Base-by-base conservation (phyloP, 129 eudicot species). In the Lonicera japonica region DNA sequence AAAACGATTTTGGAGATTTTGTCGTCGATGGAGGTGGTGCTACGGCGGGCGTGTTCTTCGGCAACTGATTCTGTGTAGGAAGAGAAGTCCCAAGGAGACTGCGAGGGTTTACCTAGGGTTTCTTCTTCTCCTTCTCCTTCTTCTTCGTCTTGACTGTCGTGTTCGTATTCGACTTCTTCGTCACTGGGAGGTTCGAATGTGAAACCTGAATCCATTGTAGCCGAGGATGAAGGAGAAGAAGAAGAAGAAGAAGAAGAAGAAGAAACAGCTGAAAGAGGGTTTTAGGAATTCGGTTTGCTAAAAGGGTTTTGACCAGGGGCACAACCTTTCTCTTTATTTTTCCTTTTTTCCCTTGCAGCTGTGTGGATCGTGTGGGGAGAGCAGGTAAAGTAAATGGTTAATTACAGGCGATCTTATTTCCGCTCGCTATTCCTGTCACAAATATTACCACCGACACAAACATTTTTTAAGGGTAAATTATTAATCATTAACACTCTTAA, bases 31-130 rank as follows among this genome's bases (percentile, higher is more conserved):
- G 98, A 92, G 54, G 98, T 92, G 25, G 98, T 92, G 58, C 86
- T 85, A 5, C 96, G 72, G 34, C 95, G 88, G 56, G 83, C 74
- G 50, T 92, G 98, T 39, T 92, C 98, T 0, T 87, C 96, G 38
- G 91, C 89, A 34, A 76, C 95, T 8, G 98, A 85, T 53, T 84
- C 94, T 0, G 95, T 76, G 70, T 79, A 91, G 0, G 96, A 59
- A 11, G 96, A 84, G 67, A 91, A 91, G 62, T 91, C 98, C 98
- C 98, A 91, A 9, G 98, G 96, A 17, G 98, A 82, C 39, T 82
- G 88, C n/a, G 87, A 13, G 41, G 79, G 76, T 14, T 53, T 70
- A 20, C 20, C 53, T 23, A 25, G 18, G 10, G 25, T 43, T 39
- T 64, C 64, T 16, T 52, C 64, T 57, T 56, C 70, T 50, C 66